These are phyloP conservation scores for Neurospora sp. DNA, from an alignment of 495 filamentous ascomycete species.

Conservation along the genomic window DNA sequence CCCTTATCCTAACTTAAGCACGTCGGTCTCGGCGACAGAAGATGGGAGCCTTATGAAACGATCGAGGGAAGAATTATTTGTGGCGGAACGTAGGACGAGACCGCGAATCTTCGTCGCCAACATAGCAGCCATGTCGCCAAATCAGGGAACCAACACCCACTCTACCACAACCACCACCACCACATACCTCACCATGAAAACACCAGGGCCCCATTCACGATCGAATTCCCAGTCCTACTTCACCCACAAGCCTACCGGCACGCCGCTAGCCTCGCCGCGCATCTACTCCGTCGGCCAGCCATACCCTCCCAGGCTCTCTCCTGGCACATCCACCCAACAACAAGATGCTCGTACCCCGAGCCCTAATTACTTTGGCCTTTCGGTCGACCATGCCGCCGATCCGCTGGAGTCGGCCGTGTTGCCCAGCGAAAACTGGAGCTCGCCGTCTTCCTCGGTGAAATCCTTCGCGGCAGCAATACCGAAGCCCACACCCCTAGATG, in stretches of 20 bases:
- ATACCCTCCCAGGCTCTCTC: slow-evolving; percentile 29
- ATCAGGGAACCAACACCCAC: neutral
- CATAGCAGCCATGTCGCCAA: neutral
- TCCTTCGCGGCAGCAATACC: slow-evolving; percentile 61
- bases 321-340: slow-evolving; percentile 16
- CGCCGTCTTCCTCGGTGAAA: slow-evolving; percentile 55
- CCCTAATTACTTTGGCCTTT: slow-evolving; percentile 76
- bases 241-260: slow-evolving; percentile 23
- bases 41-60: neutral
- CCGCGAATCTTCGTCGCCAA: slow-evolving; percentile 4
- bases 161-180: slow-evolving; percentile 1
- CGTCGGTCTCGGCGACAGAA: neutral
- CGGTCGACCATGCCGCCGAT: slow-evolving; percentile 49
- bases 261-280: slow-evolving; percentile 34
- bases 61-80: neutral
- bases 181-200: slow-evolving; percentile 38
- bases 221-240: slow-evolving; percentile 31
- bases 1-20: neutral
- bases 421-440: slow-evolving; percentile 61
- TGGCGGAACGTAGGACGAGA: neutral
- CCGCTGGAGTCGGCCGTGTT: slow-evolving; percentile 49
- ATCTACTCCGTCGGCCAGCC: slow-evolving; percentile 36
- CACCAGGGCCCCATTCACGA: slow-evolving; percentile 32
- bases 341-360: slow-evolving; percentile 42
- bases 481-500: slow-evolving; percentile 49